Evolutionary conservation across 202 grass and related monocot species (phyloP).

Genomic region (Zizania palustris): DNA sequence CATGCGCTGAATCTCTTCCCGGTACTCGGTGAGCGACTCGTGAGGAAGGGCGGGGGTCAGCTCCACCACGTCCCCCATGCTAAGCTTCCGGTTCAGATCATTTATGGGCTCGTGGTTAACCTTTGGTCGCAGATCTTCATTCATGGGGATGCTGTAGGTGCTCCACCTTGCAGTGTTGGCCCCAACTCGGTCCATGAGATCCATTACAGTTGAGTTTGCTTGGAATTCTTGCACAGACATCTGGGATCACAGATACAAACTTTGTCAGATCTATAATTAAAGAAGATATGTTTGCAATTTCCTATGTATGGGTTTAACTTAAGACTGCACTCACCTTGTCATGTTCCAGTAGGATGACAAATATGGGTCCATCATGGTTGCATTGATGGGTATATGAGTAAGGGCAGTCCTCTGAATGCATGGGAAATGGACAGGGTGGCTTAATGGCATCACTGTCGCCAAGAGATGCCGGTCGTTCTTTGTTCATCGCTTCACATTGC

Average conservation of each 20-base stretch:
- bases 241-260: conserved; percentile 46
- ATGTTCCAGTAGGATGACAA: conserved; percentile 77
- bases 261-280: not conserved
- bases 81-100: conserved; percentile 56
- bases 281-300: not conserved
- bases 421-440: conserved; percentile 71
- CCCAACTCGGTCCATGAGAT: conserved; percentile 70
- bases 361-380: conserved; percentile 68
- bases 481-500: conserved; percentile 71
- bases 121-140: conserved; percentile 75
- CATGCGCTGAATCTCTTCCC: conserved; percentile 95
- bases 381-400: conserved; percentile 68
- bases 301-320: not conserved
- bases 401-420: conserved; percentile 78
- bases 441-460: conserved; percentile 33
- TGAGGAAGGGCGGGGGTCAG: conserved; percentile 65
- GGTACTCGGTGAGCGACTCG: conserved; percentile 64
- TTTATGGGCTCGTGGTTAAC: conserved; percentile 64
- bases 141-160: conserved; percentile 65
- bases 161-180: conserved; percentile 52
- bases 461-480: conserved; percentile 21
- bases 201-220: conserved; percentile 60
- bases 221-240: conserved; percentile 89
- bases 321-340: conserved; percentile 62
- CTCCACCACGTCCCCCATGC: conserved; percentile 88